Percentiles rank a stretch among this genome's conserved stretches.
Conservation (phyloP, 2,329 filamentous ascomycete genomes). For the Venturia oleaginea region DNA sequence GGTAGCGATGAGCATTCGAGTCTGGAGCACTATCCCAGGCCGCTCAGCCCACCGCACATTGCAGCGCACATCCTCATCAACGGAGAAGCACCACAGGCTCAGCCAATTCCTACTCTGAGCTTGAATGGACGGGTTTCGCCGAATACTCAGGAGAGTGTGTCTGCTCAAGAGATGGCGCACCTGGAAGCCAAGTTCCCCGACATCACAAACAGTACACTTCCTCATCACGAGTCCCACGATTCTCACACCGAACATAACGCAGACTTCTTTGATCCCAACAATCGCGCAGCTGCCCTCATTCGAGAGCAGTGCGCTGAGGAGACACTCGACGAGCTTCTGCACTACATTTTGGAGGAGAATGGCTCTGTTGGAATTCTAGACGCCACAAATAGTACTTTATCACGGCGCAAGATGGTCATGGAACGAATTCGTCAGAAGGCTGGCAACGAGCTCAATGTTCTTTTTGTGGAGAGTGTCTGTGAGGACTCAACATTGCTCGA, state of each 20-base stretch:
- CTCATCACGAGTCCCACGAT: neutral
- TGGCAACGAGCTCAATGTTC: conserved; percentile 74
- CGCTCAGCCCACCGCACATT: conserved; percentile 26
- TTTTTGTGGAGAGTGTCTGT: conserved; percentile 94
- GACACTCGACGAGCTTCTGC: conserved; percentile 82
- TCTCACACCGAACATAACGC: conserved; percentile 74
- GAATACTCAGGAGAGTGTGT: neutral
- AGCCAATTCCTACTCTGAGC: conserved; percentile 15
- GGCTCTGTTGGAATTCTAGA: conserved; percentile 93
- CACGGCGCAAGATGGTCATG: conserved; percentile 74
- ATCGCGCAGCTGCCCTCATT: conserved; percentile 69
- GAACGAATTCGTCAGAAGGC: conserved; percentile 74
- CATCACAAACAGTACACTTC: conserved; percentile 2
- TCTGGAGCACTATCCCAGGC: conserved; percentile 1
- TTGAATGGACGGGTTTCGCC: conserved; percentile 7
- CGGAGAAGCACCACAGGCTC: conserved; percentile 35
- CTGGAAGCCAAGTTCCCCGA: conserved; percentile 27
- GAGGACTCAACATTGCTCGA: conserved; percentile 76
- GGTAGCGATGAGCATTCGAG: conserved; percentile 11
- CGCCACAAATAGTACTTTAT: conserved; percentile 91
- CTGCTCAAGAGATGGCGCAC: conserved; percentile 16
- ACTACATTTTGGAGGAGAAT: conserved; percentile 73
- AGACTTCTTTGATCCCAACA: conserved; percentile 86
- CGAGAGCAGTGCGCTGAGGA: conserved; percentile 88
- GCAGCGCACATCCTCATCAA: conserved; percentile 51